phyloP scores from a whole-genome alignment of 495 filamentous ascomycete species.

The Hypoxylon cercidicola region DNA sequence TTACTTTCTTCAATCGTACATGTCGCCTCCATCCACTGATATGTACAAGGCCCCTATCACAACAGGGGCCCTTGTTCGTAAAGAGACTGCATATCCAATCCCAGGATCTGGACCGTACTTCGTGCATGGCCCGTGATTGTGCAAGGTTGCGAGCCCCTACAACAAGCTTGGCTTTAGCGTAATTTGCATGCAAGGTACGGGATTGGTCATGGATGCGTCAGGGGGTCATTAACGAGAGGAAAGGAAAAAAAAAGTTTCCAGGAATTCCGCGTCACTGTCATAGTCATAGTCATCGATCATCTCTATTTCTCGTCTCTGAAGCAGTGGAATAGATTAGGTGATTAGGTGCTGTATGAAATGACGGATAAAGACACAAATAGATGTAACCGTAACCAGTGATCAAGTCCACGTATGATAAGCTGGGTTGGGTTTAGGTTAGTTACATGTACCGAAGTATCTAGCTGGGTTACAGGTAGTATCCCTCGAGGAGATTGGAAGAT shows the following conservation, averaged over 20 bases:
- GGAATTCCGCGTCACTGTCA: conserved; percentile 17
- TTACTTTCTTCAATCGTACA: conserved; percentile 6
- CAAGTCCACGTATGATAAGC: too few relatives aligned
- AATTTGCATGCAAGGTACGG: conserved; percentile 35
- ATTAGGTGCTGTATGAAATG: too few relatives aligned
- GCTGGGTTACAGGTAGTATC: too few relatives aligned
- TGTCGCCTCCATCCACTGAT: conserved; percentile 9
- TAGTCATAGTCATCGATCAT: conserved; percentile 8
- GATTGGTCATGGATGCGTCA: conserved; percentile 31
- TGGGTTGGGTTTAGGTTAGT: too few relatives aligned
- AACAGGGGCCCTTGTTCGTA: conserved; percentile 34
- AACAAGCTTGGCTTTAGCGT: conserved; percentile 27
- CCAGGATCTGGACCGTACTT: conserved; percentile 37
- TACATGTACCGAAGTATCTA: too few relatives aligned
- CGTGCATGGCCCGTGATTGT: conserved; percentile 35
- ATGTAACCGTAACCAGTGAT: too few relatives aligned
- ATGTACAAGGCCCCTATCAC: conserved; percentile 32
- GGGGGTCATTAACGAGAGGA: conserved; percentile 21
- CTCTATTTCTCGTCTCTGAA: background rate
- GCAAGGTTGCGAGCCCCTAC: conserved; percentile 33
- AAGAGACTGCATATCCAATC: conserved; percentile 40
- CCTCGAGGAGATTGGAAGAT: too few relatives aligned
- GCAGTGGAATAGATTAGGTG: too few relatives aligned
- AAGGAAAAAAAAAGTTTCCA: conserved; percentile 8
- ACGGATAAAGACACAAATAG: too few relatives aligned